Base-by-base conservation (phyloP, 2,329 filamentous ascomycete species). In the Stemphylium lycopersici region DNA sequence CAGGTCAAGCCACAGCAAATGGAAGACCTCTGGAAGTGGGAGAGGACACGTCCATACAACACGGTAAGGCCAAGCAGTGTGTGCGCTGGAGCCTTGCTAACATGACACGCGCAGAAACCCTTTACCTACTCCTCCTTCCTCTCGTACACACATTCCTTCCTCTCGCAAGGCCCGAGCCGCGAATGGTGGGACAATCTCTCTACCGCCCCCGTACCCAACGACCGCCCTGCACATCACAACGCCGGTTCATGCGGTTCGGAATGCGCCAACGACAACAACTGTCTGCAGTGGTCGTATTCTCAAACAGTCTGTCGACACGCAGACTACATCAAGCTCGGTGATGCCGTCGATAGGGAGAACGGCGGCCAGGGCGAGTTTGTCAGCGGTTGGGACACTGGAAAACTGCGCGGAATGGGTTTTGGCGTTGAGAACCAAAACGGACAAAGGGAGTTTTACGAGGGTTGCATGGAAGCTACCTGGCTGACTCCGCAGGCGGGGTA, bases 21-120 rank as follows among this genome's bases (percentile, higher is more conserved):
- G 79, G 67, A 73, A 8, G 71, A 74, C 0, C 66, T 84, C 36
- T 82, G 81, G 76, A 74, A 77, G 51, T 85, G 79, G 74, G 75
- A 77, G 59, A 70, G 75, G 52, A 72, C 67, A 48, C 62, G 75
- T 26, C 71, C 69, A 20, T 70, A 71, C 46, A 74, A 71, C 34
- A 61, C 58, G 38, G 72, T 72, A 64, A 18, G 67, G 55, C 11
- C 22, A 18, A 10, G 24, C 24, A 7, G 8, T 32, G 26, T 31
- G 3, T 15, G 40, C 29, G 13, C 26, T 3, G n/a, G 6, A 7
- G 12, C 11, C 6, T 6, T 22, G 12, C 32, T 53, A 51, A 62
- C 54, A 61, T 24, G 8, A 61, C 49, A 31, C 16, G 4, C 22
- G 4, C 22, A 74, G 71, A 73, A 72, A 68, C 70, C 72, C 10